These are phyloP conservation scores for Moricandia arvensis DNA, from an alignment of 345 rosid species.

Conservation along the genomic window DNA sequence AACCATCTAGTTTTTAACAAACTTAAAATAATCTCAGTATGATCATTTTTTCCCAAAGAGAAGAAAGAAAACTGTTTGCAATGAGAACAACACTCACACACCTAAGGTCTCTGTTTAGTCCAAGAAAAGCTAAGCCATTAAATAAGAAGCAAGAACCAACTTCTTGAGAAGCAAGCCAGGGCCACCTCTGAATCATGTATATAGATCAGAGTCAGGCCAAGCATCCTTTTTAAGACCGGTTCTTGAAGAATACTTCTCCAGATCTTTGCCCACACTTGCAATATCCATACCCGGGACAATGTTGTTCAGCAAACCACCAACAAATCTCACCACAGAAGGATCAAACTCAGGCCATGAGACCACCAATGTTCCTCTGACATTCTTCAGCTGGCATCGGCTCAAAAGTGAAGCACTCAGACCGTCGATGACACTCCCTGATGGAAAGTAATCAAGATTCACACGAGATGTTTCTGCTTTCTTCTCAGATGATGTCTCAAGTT, in stretches of 20 bases:
- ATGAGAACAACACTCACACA: slow-evolving; percentile 7
- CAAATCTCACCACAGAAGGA: slow-evolving; percentile 48
- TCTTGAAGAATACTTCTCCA: slow-evolving; percentile 24
- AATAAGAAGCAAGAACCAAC: slow-evolving; percentile 1
- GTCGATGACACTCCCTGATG: slow-evolving; percentile 85
- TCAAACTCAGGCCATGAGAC: slow-evolving; percentile 82
- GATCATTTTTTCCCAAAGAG: neutral
- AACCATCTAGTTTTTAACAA: neutral
- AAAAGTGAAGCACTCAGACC: slow-evolving; percentile 85
- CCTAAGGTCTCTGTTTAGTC: slow-evolving; percentile 16
- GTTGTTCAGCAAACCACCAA: slow-evolving; percentile 47
- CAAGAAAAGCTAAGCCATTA: slow-evolving; percentile 6
- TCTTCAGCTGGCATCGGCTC: slow-evolving; percentile 68
- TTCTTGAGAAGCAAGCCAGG: neutral
- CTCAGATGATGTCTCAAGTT: slow-evolving; percentile 77
- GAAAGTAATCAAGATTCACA: slow-evolving; percentile 66
- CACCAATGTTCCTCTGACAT: slow-evolving; percentile 66
- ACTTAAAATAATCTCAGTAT: neutral
- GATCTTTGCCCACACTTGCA: slow-evolving; percentile 12
- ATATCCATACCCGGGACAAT: slow-evolving; percentile 49
- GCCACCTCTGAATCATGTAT: slow-evolving; percentile 28
- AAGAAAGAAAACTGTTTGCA: slow-evolving; percentile 14
- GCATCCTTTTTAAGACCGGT: slow-evolving; percentile 27
- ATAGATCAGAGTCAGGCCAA: slow-evolving; percentile 35
- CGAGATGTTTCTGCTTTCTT: slow-evolving; percentile 41